phyloP scores from a whole-genome alignment of 202 grass and related monocot genomes.

The Panicum virgatum region DNA sequence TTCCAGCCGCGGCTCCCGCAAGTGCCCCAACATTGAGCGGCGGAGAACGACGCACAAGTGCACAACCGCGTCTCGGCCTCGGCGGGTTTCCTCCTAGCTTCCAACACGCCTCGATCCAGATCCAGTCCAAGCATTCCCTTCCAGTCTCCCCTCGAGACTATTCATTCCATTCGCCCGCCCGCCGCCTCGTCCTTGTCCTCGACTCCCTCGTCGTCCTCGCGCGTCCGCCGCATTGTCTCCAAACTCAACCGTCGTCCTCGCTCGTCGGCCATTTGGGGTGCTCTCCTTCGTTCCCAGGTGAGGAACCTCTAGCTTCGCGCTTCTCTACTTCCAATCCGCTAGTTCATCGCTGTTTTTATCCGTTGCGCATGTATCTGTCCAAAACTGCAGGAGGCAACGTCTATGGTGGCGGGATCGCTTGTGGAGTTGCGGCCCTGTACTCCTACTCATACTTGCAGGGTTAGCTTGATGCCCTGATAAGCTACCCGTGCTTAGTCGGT shows the following conservation, averaged over 20 bases:
- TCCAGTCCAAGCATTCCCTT: background rate
- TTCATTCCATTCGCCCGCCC: background rate
- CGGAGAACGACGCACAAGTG: too few relatives aligned
- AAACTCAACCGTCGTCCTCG: too few relatives aligned
- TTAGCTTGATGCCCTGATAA: too few relatives aligned
- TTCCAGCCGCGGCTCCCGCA: conserved; percentile 15
- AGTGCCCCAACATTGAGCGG: too few relatives aligned
- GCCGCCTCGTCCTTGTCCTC: background rate
- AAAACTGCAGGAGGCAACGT: too few relatives aligned
- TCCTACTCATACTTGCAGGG: background rate
- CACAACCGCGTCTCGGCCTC: too few relatives aligned
- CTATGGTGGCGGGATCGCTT: background rate
- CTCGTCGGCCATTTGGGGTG: background rate
- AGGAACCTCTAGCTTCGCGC: background rate
- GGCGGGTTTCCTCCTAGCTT: conserved; percentile 8
- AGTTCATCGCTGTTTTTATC: background rate
- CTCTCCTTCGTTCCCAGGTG: background rate
- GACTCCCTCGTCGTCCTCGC: background rate
- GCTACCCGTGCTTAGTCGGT: too few relatives aligned
- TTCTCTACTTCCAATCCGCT: too few relatives aligned
- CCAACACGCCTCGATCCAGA: conserved; percentile 17
- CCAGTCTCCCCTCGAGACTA: background rate
- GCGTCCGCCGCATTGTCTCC: too few relatives aligned
- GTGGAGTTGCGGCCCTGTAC: background rate
- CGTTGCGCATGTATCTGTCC: background rate